phyloP scores from a whole-genome alignment of 179 eudicot species.

The Silene coronaria region DNA sequence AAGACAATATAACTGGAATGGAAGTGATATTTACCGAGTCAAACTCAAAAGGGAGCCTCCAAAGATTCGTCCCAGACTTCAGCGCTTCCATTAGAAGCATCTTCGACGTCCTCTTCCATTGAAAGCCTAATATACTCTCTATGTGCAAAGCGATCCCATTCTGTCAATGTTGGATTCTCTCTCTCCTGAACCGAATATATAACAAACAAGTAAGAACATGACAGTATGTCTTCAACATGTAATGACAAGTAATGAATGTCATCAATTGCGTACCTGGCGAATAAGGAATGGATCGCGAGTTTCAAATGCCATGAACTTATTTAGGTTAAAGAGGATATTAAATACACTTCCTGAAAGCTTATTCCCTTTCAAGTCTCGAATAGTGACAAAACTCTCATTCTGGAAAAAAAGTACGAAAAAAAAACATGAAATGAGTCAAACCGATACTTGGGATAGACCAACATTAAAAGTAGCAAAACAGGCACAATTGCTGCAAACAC shows the following conservation, averaged over 20 bases:
- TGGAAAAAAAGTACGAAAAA: too few species aligned
- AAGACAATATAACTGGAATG: background rate
- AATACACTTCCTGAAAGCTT: constrained; percentile 85
- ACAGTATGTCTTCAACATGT: background rate
- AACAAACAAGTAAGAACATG: background rate
- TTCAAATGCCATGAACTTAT: constrained; percentile 96
- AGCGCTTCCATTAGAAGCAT: constrained; percentile 96
- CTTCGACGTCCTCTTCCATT: constrained; percentile 98
- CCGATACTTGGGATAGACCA: background rate
- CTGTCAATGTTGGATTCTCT: constrained; percentile 89
- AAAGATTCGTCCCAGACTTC: constrained; percentile 99
- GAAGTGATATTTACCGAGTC: constrained; percentile 26
- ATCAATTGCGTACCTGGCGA: constrained; percentile 62
- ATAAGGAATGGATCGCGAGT: constrained; percentile 96
- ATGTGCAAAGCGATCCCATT: constrained; percentile 98
- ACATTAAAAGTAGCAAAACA: background rate
- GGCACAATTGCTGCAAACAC: background rate
- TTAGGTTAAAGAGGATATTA: constrained; percentile 86
- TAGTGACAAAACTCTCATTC: constrained; percentile 70
- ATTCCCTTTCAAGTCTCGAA: constrained; percentile 72
- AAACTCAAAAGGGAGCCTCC: constrained; percentile 85
- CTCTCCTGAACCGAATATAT: constrained; percentile 56
- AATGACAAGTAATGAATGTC: background rate
- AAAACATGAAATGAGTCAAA: constrained; percentile 5
- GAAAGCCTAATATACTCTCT: constrained; percentile 95